Percentiles rank a stretch among this genome's conserved stretches.
Evolutionary conservation across 1,139 yeast genomes (phyloP).

Genomic region (Sugiyamaella japonica): DNA sequence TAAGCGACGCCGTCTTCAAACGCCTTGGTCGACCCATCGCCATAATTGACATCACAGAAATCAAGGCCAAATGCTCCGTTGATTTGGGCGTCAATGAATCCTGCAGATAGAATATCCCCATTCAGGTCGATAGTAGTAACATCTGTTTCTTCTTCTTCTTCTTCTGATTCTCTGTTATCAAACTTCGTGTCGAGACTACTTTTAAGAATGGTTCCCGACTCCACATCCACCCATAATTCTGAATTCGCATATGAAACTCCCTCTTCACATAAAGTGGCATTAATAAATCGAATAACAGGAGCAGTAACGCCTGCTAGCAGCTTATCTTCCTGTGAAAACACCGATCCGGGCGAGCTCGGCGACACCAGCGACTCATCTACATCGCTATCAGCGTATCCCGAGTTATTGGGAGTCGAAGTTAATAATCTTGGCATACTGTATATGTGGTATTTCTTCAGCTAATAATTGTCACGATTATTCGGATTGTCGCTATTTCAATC

Average conservation of each 20-base stretch:
- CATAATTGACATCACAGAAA: slow-evolving; percentile 47
- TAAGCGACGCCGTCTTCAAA: slow-evolving; percentile 33
- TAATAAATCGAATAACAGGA: slow-evolving; percentile 44
- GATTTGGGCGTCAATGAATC: slow-evolving; percentile 61
- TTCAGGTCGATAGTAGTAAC: slow-evolving; percentile 47
- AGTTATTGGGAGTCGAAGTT: slow-evolving; percentile 17
- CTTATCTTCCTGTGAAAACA: slow-evolving; percentile 23
- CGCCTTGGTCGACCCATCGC: slow-evolving; percentile 41
- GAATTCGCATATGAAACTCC: slow-evolving; percentile 46
- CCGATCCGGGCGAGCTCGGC: slow-evolving; percentile 24
- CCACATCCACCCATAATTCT: slow-evolving; percentile 51
- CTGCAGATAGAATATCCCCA: slow-evolving; percentile 57
- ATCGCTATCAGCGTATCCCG: slow-evolving; percentile 19
- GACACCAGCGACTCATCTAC: slow-evolving; percentile 24
- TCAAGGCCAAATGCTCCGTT: slow-evolving; percentile 64
- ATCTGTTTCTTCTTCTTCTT: slow-evolving; percentile 19
- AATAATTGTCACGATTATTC: background rate
- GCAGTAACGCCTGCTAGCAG: slow-evolving; percentile 21
- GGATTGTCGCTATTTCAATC: too few species aligned
- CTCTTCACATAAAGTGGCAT: slow-evolving; percentile 54
- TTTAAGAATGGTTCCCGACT: slow-evolving; percentile 47
- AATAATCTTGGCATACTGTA: slow-evolving; percentile 15
- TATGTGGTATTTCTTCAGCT: too few species aligned
- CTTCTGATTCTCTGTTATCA: background rate
- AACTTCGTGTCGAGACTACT: slow-evolving; percentile 19